Percentiles rank a stretch among this genome's conserved stretches.
phyloP scores from a whole-genome alignment of 108 stramenopile genomes.

The Stephanodiscus triporus region DNA sequence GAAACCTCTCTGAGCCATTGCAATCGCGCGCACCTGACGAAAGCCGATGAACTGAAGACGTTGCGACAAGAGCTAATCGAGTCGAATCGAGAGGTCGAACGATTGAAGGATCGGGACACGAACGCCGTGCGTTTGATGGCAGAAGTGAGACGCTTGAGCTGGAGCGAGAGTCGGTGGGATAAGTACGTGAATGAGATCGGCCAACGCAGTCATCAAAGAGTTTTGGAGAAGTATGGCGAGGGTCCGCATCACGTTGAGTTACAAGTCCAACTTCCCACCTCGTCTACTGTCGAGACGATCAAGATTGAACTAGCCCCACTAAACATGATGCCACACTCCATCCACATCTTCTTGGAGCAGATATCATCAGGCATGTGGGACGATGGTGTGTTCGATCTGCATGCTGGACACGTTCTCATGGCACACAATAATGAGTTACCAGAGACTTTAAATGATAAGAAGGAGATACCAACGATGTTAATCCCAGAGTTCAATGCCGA shows the following conservation, averaged over 20 bases:
- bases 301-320: constrained; percentile 66
- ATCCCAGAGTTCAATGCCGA: constrained; percentile 76
- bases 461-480: constrained; percentile 43
- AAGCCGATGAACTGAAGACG: no score
- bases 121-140: neutral
- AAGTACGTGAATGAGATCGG: constrained; percentile 13
- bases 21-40: neutral
- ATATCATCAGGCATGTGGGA: constrained; percentile 67
- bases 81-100: constrained; percentile 10
- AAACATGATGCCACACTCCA: constrained; percentile 70
- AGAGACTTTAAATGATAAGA: constrained; percentile 35
- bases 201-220: constrained; percentile 7
- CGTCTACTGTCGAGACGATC: constrained; percentile 35
- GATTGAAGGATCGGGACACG: constrained; percentile 11
- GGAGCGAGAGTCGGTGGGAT: constrained; percentile 8
- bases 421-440: constrained; percentile 31
- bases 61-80: no score
- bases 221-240: constrained; percentile 47
- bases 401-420: constrained; percentile 69
- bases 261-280: constrained; percentile 27
- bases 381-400: constrained; percentile 65
- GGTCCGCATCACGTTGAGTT: constrained; percentile 69
- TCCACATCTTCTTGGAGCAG: constrained; percentile 77
- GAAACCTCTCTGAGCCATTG: neutral
- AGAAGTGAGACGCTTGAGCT: neutral